Base-by-base conservation (phyloP, 306 rosid genomes). In the Vicia sativa region DNA sequence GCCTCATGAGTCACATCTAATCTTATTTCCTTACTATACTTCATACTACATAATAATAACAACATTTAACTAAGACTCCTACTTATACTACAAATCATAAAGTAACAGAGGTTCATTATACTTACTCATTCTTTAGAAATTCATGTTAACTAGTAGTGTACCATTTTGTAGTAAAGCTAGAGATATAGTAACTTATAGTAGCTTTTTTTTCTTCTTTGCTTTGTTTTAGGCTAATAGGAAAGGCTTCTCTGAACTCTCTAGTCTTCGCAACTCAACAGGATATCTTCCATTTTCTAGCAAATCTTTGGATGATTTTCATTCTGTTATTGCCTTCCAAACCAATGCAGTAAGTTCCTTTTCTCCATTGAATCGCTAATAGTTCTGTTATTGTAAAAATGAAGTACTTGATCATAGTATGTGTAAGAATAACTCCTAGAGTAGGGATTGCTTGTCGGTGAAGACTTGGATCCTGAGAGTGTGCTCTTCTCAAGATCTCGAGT, bases 161-260 rank as follows among this genome's bases (percentile, higher is more conserved):
- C 2, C 61, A 37, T 71, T 41, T 28, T 31, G 37, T 31, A 31
- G 37, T 41, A 15, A 13, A 42, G 55, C 44, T 65, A 21, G 43
- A 23, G 50, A 0, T 41, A 1, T 41, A 31, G 21, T 7, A 35
- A 10, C 14, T 44, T 62, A 55, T 63, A 8, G 13, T 68, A 6
- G 28, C 60, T 15, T 38, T 3, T 28, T 21, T 37, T 2, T 2
- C 13, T 18, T 8, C 1, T 55, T 35, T 18, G 15, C 0, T 41
- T 14, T 28, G 2, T 67, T 67, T 62, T 83, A 92, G 98, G 88
- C 68, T 65, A 83, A 78, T 78, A 91, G 83, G 45, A 87, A 82
- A 81, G 86, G 97, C 53, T 83, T 87, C 66, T 82, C 95, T 28
- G 98, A 93, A 4, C 90, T 90, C 88, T 73, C 87, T 23, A 95